These are phyloP conservation scores for Penicillium antarcticum DNA, from an alignment of 495 filamentous ascomycete species.

Conservation along the genomic window DNA sequence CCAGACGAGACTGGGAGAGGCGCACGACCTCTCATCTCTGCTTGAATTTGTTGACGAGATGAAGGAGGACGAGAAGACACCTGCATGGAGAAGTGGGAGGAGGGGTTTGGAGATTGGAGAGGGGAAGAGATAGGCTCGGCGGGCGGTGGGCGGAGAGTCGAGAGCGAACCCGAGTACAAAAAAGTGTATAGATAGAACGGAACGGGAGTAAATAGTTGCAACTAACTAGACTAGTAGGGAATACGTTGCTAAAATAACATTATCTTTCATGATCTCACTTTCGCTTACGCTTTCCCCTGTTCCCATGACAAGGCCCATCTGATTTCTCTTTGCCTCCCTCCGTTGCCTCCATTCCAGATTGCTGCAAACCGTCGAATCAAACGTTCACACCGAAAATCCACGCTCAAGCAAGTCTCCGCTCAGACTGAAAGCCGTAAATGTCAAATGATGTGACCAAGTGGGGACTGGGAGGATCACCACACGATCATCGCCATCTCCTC, in stretches of 20 bases:
- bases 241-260: neutral
- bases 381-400: neutral
- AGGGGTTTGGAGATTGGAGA: slow-evolving; percentile 11
- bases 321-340: slow-evolving; percentile 18
- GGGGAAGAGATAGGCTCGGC: slow-evolving; percentile 14
- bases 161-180: no score
- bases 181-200: no score
- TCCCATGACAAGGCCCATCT: slow-evolving; percentile 14
- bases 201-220: no score
- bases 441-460: slow-evolving; percentile 24
- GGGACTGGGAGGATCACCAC: slow-evolving; percentile 15
- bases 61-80: slow-evolving; percentile 23
- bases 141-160: slow-evolving; percentile 9
- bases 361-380: slow-evolving; percentile 3
- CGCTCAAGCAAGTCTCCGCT: slow-evolving; percentile 4
- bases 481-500: slow-evolving; percentile 7
- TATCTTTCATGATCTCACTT: slow-evolving; percentile 1
- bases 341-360: slow-evolving; percentile 22
- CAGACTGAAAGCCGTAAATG: slow-evolving; percentile 14
- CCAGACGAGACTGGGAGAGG: slow-evolving; percentile 41
- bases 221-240: neutral
- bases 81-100: slow-evolving; percentile 17
- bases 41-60: slow-evolving; percentile 18
- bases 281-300: slow-evolving; percentile 5
- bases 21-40: slow-evolving; percentile 45